Evolutionary conservation across 2,329 filamentous ascomycete species (phyloP), one percentile per base, ranked within the genome.

Genomic region (Apiospora rasikravindrae): DNA sequence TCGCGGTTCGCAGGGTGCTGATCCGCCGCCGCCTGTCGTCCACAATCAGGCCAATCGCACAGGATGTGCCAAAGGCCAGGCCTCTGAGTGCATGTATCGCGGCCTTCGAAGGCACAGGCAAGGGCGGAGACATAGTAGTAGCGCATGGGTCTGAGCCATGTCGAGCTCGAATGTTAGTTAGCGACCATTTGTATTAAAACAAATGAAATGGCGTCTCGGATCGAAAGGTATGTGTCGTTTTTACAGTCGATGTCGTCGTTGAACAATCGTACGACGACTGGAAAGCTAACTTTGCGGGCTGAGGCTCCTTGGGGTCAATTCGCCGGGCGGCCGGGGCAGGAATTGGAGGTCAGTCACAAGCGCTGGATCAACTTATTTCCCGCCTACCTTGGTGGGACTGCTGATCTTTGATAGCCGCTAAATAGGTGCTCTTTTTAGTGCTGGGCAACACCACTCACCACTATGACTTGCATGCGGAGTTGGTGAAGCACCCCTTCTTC

Each of bases 11-110:
- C 45, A 87, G 84, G 64, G 87, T 82, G 71, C 86, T 86, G 73
- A 89, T 86, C 37, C 87, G 85, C 72, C 87, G 86, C 73, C 88
- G 84, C 67, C 87, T 87, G 78, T 90, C 88, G 79, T 90, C 88
- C 72, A 88, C 83, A 71, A 90, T 81, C 37, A 88, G 78, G 69
- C 86, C 84, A 71, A 90, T 83, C 57, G 88, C 89, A 77, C 87
- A 90, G 11, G 88, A 88, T 2, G 88, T 89, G 69, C 88, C 88
- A 22, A 90, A 80, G 71, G 88, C 84, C 72, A 89, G 83, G 74
- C 87, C 86, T 73, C 87, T 87, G 47, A 90, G 85, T 72, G 87
- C 85, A 79, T 87, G 85, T 74, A 90, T 83, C 72, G 86, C 87
- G 73, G 86, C 86, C 81, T 87, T 87, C 49, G 88, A 89, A 67